Percentiles rank a stretch among this genome's conserved stretches.
phyloP scores from a whole-genome alignment of 441 rosid species.

The California macrophylla region DNA sequence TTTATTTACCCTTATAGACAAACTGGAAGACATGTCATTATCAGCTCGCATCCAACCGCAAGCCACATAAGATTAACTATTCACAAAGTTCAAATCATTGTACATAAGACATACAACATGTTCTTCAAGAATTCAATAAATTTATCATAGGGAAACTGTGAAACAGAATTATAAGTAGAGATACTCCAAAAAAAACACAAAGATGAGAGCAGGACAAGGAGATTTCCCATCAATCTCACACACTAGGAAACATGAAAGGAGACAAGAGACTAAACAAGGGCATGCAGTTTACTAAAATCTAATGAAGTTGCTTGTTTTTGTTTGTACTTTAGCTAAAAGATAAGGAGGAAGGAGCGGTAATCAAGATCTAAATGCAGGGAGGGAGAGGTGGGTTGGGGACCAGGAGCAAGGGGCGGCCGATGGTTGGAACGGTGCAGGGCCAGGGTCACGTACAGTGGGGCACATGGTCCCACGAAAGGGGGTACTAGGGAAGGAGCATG shows the following conservation, averaged over 20 bases:
- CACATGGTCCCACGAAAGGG: neutral
- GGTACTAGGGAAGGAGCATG: neutral
- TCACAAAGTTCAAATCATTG: neutral
- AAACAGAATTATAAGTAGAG: neutral
- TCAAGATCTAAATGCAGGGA: neutral
- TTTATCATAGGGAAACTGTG: neutral
- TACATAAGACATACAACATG: neutral
- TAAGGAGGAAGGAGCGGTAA: neutral
- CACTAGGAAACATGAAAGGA: neutral
- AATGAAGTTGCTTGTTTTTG: neutral
- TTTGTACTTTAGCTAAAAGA: constrained; percentile 1
- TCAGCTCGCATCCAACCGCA: neutral
- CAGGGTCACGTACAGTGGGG: neutral
- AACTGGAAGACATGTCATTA: neutral
- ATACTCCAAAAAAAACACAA: neutral
- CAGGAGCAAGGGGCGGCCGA: neutral
- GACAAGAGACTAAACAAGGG: neutral
- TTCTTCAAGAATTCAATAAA: too few relatives aligned
- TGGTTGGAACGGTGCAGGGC: neutral
- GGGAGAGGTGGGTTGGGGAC: neutral
- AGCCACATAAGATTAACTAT: neutral
- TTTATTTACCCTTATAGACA: neutral
- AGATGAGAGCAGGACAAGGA: neutral
- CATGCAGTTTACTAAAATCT: neutral
- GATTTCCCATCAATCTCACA: neutral